These are phyloP conservation scores for Colletotrichum cereale DNA, from an alignment of 2,329 filamentous ascomycete species.

Conservation along the genomic window DNA sequence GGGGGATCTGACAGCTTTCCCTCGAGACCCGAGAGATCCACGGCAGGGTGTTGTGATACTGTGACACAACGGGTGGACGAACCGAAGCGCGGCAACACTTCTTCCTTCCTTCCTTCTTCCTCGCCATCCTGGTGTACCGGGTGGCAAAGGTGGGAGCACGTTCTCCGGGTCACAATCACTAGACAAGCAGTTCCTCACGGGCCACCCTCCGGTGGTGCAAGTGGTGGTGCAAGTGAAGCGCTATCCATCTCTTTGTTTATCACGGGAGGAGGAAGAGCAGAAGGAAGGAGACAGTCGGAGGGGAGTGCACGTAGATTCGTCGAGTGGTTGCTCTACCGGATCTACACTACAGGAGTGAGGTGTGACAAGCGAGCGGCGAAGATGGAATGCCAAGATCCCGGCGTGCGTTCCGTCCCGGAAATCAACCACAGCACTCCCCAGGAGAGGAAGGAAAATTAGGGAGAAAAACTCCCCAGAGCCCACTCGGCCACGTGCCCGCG, in stretches of 20 bases:
- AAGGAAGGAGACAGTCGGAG: background rate
- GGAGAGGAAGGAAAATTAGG: background rate
- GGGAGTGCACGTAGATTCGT: background rate
- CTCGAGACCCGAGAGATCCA: background rate
- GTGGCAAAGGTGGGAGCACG: background rate
- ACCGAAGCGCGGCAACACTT: background rate
- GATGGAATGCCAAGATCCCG: background rate
- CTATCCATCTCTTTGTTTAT: background rate
- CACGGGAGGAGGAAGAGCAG: background rate
- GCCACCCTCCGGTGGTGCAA: background rate
- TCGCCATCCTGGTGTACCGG: background rate
- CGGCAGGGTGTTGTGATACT: background rate
- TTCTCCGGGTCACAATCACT: background rate
- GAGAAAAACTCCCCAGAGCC: background rate
- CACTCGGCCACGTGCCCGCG: background rate
- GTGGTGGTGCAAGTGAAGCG: background rate
- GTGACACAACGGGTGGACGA: background rate
- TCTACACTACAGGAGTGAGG: background rate
- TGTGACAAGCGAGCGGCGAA: slow-evolving; percentile 2
- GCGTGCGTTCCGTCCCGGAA: background rate
- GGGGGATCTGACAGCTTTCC: background rate
- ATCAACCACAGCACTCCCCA: background rate
- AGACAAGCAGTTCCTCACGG: background rate
- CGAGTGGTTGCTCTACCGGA: background rate
- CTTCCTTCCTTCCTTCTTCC: background rate